These are phyloP conservation scores for Panicum virgatum DNA, from an alignment of 202 grass and related monocot genomes.

Conservation along the genomic window DNA sequence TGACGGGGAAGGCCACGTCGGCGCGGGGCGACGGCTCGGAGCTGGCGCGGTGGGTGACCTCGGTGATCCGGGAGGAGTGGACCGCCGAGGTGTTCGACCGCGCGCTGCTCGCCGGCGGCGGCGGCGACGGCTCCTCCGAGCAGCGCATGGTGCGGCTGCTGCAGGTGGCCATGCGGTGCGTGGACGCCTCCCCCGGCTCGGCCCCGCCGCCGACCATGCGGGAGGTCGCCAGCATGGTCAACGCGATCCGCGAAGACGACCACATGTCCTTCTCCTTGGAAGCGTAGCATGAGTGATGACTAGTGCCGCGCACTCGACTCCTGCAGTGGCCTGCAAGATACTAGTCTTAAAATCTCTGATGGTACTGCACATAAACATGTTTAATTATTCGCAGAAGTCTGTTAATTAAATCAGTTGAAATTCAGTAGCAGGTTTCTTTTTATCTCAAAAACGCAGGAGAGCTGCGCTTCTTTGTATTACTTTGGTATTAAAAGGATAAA, in stretches of 20 bases:
- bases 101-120: constrained; percentile 39
- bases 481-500: too few species aligned
- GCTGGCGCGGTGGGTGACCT: constrained; percentile 65
- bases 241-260: constrained; percentile 55
- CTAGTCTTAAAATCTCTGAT: neutral
- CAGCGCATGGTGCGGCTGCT: constrained; percentile 59
- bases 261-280: constrained; percentile 40
- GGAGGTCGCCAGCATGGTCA: constrained; percentile 47
- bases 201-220: constrained; percentile 50
- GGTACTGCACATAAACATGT: neutral
- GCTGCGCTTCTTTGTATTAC: too few species aligned
- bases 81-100: constrained; percentile 75
- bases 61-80: constrained; percentile 73
- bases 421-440: too few species aligned
- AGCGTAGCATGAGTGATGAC: constrained; percentile 6
- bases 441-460: too few species aligned
- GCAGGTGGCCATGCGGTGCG: constrained; percentile 58
- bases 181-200: constrained; percentile 32
- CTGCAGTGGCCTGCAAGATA: neutral
- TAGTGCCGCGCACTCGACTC: neutral
- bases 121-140: constrained; percentile 29
- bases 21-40: constrained; percentile 49
- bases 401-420: neutral
- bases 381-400: neutral
- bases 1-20: constrained; percentile 56